These are phyloP conservation scores for Vanilla planifolia DNA, from an alignment of 106 monocot species.

Conservation along the genomic window DNA sequence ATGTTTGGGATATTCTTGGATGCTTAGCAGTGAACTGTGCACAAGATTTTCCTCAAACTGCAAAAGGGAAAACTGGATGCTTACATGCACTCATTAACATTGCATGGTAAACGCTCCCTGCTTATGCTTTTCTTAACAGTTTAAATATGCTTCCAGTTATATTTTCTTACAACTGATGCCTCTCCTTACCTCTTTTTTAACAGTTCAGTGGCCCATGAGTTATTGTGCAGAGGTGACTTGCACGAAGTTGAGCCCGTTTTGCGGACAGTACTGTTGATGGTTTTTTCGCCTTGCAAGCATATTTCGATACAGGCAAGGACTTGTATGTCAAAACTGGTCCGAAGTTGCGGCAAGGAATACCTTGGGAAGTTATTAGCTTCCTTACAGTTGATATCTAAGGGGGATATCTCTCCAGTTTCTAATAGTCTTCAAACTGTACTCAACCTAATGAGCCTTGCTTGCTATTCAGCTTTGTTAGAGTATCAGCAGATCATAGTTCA, in stretches of 20 bases:
- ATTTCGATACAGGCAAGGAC: constrained; percentile 42
- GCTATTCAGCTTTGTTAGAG: constrained; percentile 42
- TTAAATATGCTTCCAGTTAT: neutral
- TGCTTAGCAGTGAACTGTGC: constrained; percentile 44
- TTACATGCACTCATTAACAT: constrained; percentile 63
- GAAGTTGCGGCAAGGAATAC: constrained; percentile 16
- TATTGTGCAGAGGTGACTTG: constrained; percentile 30
- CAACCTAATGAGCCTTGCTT: constrained; percentile 39
- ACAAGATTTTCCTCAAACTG: constrained; percentile 29
- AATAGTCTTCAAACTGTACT: constrained; percentile 37
- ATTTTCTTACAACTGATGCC: neutral
- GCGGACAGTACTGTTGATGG: constrained; percentile 59
- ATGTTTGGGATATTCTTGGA: constrained; percentile 75
- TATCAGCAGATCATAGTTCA: constrained; percentile 36
- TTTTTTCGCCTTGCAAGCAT: constrained; percentile 62
- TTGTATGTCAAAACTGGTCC: constrained; percentile 23
- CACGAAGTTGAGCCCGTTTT: constrained; percentile 45
- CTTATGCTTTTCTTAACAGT: neutral
- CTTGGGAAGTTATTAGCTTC: constrained; percentile 30
- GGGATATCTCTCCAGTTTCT: constrained; percentile 20
- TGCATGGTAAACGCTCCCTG: constrained; percentile 53
- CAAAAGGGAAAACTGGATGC: constrained; percentile 8
- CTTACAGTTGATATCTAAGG: constrained; percentile 23
- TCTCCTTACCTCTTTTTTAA: constrained; percentile 4
- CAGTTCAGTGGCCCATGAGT: constrained; percentile 43